phyloP scores from a whole-genome alignment of 805 yeast genomes.

The Wickerhamomyces bisporus region DNA sequence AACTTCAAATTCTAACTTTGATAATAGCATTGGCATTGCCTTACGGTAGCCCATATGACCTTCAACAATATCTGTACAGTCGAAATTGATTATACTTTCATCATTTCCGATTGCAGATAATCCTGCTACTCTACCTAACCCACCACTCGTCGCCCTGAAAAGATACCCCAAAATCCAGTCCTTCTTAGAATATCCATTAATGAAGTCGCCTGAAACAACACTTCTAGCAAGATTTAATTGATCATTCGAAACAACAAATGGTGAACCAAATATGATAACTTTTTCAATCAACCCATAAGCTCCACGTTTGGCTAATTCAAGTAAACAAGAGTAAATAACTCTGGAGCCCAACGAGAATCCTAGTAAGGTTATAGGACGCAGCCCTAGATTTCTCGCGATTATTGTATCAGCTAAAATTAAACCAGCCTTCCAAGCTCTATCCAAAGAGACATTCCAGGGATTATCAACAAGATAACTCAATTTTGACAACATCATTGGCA shows the following conservation, averaged over 20 bases:
- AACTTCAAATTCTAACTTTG: slow-evolving; percentile 70
- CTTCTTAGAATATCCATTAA: slow-evolving; percentile 85
- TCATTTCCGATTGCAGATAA: slow-evolving; percentile 65
- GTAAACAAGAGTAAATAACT: slow-evolving; percentile 81
- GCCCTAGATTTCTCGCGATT: slow-evolving; percentile 82
- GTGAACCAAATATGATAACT: slow-evolving; percentile 84
- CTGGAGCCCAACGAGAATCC: slow-evolving; percentile 95
- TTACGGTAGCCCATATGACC: slow-evolving; percentile 98
- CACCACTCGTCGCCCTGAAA: slow-evolving; percentile 94
- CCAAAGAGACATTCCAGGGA: slow-evolving; percentile 97
- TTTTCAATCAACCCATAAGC: slow-evolving; percentile 87
- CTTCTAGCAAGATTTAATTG: slow-evolving; percentile 75
- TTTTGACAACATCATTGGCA: slow-evolving; percentile 88
- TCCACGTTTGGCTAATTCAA: slow-evolving; percentile 79
- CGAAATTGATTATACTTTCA: slow-evolving; percentile 73
- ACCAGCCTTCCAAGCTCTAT: slow-evolving; percentile 97
- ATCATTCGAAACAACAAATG: slow-evolving; percentile 73
- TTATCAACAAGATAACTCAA: slow-evolving; percentile 86
- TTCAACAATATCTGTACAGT: slow-evolving; percentile 80
- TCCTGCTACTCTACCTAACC: slow-evolving; percentile 87
- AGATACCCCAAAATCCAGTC: slow-evolving; percentile 97
- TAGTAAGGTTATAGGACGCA: slow-evolving; percentile 83
- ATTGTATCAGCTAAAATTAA: slow-evolving; percentile 85
- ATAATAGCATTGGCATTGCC: slow-evolving; percentile 80
- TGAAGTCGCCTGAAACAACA: slow-evolving; percentile 83